phyloP scores from a whole-genome alignment of 1,284 basidiomycete genomes.

The Fomitopsis pinicola region DNA sequence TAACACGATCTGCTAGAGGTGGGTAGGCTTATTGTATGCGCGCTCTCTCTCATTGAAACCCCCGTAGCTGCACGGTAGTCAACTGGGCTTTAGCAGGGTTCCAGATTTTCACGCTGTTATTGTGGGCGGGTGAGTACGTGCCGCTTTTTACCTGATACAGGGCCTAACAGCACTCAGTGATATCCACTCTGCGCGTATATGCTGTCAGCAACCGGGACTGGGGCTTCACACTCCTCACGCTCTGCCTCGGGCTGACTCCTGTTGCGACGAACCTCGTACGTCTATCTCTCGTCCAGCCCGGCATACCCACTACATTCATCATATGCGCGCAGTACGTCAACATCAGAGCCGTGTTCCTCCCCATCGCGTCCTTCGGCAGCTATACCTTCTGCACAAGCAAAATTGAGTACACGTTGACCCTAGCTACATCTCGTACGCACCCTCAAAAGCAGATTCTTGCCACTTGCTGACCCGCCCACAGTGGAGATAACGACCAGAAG shows the following conservation, averaged over 20 bases:
- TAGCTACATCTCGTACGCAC: not conserved
- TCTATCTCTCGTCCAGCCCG: too few species aligned
- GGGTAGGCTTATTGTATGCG: not conserved
- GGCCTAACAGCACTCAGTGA: not conserved
- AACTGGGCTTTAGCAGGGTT: not conserved
- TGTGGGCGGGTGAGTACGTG: not conserved
- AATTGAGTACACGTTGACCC: not conserved
- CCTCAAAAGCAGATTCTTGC: too few species aligned
- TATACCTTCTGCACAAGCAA: not conserved
- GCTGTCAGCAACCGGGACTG: conserved; percentile 4
- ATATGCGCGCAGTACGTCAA: not conserved
- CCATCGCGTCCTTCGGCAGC: not conserved
- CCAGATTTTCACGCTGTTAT: not conserved
- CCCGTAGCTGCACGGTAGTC: not conserved
- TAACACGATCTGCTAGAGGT: not conserved
- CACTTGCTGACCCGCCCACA: not conserved
- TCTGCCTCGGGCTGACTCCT: not conserved
- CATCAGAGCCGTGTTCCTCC: not conserved
- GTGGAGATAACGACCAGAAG: not conserved
- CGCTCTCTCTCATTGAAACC: not conserved
- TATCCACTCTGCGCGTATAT: conserved; percentile 3
- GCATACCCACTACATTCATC: too few species aligned
- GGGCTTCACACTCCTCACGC: not conserved
- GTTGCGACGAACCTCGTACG: not conserved
- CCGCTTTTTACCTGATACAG: not conserved